Conservation (phyloP, 352 stramenopile genomes). For the Phytophthora podocarpi region DNA sequence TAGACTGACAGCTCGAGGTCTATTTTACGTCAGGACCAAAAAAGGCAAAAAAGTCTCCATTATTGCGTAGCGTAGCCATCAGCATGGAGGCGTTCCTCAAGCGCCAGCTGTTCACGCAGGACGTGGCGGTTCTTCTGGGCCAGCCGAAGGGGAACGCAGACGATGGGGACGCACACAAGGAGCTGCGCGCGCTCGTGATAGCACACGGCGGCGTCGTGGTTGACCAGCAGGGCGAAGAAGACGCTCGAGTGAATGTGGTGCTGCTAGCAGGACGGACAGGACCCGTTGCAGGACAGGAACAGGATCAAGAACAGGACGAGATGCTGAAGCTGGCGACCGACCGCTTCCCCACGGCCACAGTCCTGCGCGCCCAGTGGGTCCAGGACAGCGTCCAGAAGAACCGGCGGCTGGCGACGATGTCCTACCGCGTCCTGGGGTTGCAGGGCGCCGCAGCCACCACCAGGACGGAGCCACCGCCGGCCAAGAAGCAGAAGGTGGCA, state of each 20-base stretch:
- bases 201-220: conserved; percentile 43
- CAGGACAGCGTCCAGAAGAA: conserved; percentile 42
- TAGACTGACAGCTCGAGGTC: too few species aligned
- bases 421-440: conserved; percentile 22
- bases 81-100: conserved; percentile 70
- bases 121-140: conserved; percentile 36
- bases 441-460: neutral
- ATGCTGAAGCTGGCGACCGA: conserved; percentile 17
- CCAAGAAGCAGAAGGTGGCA: conserved; percentile 27
- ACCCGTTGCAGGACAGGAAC: neutral
- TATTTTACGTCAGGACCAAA: too few species aligned
- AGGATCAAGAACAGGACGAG: neutral
- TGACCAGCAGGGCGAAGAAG: neutral
- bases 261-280: conserved; percentile 23
- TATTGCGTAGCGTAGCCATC: neutral
- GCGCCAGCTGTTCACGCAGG: conserved; percentile 46
- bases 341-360: conserved; percentile 29
- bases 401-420: conserved; percentile 31
- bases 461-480: conserved; percentile 2
- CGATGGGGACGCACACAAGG: neutral
- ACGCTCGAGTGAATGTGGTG: conserved; percentile 29
- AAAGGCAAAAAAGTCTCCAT: too few species aligned
- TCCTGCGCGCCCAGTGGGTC: conserved; percentile 51
- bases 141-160: neutral
- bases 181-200: conserved; percentile 29